Percentiles rank a stretch among this genome's conserved stretches.
Conservation (phyloP, 148 eudicot genomes). For the Arbutus unedo region DNA sequence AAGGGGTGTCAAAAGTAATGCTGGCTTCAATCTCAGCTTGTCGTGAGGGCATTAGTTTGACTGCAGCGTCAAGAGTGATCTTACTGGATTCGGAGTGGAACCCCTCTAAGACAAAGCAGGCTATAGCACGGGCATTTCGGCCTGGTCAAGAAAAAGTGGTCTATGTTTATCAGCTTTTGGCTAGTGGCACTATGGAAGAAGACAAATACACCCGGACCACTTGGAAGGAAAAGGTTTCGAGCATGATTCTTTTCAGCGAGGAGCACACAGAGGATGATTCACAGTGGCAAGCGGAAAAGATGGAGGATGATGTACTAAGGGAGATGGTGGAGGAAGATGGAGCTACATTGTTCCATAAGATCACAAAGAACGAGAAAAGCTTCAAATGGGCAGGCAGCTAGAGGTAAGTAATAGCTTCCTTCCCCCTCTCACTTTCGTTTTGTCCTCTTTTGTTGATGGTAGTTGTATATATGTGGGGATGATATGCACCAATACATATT, state of each 20-base stretch:
- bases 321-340: conserved; percentile 93
- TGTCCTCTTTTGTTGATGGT: neutral
- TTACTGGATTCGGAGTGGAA: conserved; percentile 95
- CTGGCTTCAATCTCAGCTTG: conserved; percentile 91
- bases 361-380: conserved; percentile 90
- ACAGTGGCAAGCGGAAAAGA: conserved; percentile 85
- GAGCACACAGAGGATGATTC: conserved; percentile 92
- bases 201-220: conserved; percentile 82
- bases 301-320: conserved; percentile 79
- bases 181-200: conserved; percentile 77
- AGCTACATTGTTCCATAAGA: conserved; percentile 74
- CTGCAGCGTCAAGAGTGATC: conserved; percentile 97
- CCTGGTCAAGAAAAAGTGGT: conserved; percentile 93
- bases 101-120: conserved; percentile 95
- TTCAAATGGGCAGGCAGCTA: conserved; percentile 30
- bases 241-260: conserved; percentile 86
- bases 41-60: conserved; percentile 87
- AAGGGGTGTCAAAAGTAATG: conserved; percentile 79
- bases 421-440: neutral
- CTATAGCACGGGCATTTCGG: conserved; percentile 90
- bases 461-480: neutral
- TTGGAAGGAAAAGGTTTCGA: conserved; percentile 97
- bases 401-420: neutral
- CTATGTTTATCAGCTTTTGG: conserved; percentile 85
- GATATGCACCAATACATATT: neutral